phyloP scores from a whole-genome alignment of 805 yeast genomes.

The Kodamaea fukazawae region DNA sequence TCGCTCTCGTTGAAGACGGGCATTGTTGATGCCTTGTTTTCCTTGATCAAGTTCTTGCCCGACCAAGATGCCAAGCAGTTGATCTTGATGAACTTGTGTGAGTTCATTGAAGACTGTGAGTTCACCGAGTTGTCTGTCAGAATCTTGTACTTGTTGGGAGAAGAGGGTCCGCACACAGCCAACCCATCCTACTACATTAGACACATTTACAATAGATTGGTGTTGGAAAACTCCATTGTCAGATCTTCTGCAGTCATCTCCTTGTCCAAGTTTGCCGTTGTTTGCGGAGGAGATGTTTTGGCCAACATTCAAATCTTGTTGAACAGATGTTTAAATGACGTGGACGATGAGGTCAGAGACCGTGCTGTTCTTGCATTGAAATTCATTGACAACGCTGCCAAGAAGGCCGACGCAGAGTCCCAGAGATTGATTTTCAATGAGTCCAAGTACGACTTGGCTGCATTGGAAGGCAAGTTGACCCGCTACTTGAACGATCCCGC shows the following conservation, averaged over 20 bases:
- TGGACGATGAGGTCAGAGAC: slow-evolving; percentile 96
- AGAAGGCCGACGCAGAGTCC: slow-evolving; percentile 14
- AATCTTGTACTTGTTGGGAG: slow-evolving; percentile 86
- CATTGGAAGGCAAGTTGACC: slow-evolving; percentile 75
- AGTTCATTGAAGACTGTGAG: slow-evolving; percentile 97
- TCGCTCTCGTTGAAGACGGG: slow-evolving; percentile 80
- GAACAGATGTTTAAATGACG: slow-evolving; percentile 79
- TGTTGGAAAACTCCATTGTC: slow-evolving; percentile 90
- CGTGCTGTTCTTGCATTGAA: slow-evolving; percentile 86
- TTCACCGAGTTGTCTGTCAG: slow-evolving; percentile 92
- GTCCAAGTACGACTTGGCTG: slow-evolving; percentile 66
- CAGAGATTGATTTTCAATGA: slow-evolving; percentile 58
- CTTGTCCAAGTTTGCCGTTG: slow-evolving; percentile 82
- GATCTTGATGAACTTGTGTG: slow-evolving; percentile 88
- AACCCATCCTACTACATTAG: slow-evolving; percentile 90
- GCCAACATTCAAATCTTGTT: slow-evolving; percentile 73
- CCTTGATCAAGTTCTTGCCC: slow-evolving; percentile 83
- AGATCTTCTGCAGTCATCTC: slow-evolving; percentile 96
- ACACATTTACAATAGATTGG: slow-evolving; percentile 95
- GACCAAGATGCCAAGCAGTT: slow-evolving; percentile 64
- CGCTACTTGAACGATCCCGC: slow-evolving; percentile 60
- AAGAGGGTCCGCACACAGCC: slow-evolving; percentile 84
- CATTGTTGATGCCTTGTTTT: slow-evolving; percentile 90
- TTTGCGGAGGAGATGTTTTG: slow-evolving; percentile 64
- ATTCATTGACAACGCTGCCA: slow-evolving; percentile 44